Evolutionary conservation across 2,329 filamentous ascomycete species (phyloP).

Genomic region (Hypoxylon sp.): DNA sequence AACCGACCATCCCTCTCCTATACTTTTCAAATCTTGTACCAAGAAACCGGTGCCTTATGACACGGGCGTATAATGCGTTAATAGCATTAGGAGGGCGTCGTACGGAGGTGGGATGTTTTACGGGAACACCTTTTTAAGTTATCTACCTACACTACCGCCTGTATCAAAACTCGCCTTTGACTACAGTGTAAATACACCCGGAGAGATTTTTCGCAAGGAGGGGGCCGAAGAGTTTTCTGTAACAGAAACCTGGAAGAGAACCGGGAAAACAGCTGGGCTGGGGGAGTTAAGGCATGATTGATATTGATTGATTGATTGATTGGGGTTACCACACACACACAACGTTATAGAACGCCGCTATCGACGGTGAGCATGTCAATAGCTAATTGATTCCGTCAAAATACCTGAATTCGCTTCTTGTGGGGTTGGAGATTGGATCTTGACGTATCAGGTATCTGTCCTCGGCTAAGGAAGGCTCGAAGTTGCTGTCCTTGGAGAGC

Average conservation of each 20-base stretch:
- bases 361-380: constrained; percentile 39
- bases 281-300: constrained; percentile 32
- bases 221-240: constrained; percentile 14
- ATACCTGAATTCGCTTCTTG: constrained; percentile 1
- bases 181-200: constrained; percentile 38
- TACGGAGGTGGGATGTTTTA: constrained; percentile 33
- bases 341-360: constrained; percentile 32
- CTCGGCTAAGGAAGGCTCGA: not conserved
- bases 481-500: not conserved
- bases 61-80: constrained; percentile 38
- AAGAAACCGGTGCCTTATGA: constrained; percentile 34
- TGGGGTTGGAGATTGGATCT: not conserved
- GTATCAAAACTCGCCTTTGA: constrained; percentile 40
- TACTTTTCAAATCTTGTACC: constrained; percentile 34
- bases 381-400: constrained; percentile 43
- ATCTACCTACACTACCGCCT: constrained; percentile 22
- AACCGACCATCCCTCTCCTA: constrained; percentile 26
- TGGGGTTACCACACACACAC: constrained; percentile 18
- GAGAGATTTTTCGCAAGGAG: constrained; percentile 14
- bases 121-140: constrained; percentile 20
- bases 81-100: constrained; percentile 46
- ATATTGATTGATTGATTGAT: not conserved
- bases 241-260: constrained; percentile 9
- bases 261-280: constrained; percentile 45
- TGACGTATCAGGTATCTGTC: not conserved